phyloP scores from a whole-genome alignment of 805 yeast species.

The Candida peoriensis region DNA sequence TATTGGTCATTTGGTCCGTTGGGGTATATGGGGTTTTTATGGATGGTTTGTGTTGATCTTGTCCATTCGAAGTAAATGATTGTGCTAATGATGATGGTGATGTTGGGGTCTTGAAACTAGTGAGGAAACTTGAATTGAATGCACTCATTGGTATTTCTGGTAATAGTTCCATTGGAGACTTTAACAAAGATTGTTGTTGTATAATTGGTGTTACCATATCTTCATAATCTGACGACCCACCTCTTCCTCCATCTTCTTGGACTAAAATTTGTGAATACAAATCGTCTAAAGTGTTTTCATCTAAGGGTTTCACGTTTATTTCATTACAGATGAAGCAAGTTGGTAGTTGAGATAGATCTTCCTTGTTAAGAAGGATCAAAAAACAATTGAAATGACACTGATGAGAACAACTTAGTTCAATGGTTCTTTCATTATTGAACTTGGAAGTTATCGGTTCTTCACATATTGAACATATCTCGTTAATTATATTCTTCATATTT shows the following conservation, averaged over 20 bases:
- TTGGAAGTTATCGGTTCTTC: constrained; percentile 35
- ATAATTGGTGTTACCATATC: constrained; percentile 1
- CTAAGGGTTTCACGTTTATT: constrained; percentile 20
- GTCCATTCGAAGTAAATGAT: too few relatives aligned
- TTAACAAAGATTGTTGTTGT: not conserved
- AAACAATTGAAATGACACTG: constrained; percentile 41
- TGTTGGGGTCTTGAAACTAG: too few relatives aligned
- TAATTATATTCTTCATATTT: constrained; percentile 18
- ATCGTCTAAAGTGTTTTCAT: constrained; percentile 24
- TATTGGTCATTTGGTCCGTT: constrained; percentile 16
- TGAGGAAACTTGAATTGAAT: constrained; percentile 10
- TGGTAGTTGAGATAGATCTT: constrained; percentile 18
- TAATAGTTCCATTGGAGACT: constrained; percentile 2
- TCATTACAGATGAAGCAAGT: constrained; percentile 24
- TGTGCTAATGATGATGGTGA: too few relatives aligned
- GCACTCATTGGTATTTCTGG: constrained; percentile 14
- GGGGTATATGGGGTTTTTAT: constrained; percentile 20
- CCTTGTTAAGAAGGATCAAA: constrained; percentile 24
- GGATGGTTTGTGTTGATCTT: too few relatives aligned
- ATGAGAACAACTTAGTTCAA: constrained; percentile 40
- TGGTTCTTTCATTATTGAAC: constrained; percentile 37
- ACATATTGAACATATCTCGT: constrained; percentile 38
- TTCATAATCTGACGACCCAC: constrained; percentile 13
- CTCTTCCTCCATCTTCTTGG: too few relatives aligned
- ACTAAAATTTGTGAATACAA: constrained; percentile 15